These are phyloP conservation scores for Cicer arietinum DNA, from an alignment of 306 rosid genomes.

Conservation along the genomic window DNA sequence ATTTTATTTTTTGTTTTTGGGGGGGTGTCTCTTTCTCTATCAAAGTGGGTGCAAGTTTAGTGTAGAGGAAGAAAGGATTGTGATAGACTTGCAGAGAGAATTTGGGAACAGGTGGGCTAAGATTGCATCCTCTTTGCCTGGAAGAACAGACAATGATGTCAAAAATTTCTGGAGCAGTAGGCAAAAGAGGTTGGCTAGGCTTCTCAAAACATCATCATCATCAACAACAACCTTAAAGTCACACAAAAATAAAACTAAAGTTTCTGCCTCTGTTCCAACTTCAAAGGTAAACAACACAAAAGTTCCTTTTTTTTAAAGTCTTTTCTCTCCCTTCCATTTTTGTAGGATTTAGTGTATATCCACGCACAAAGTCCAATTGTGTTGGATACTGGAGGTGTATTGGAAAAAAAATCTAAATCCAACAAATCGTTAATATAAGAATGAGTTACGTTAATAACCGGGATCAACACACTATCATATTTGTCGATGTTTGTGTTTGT, in stretches of 20 bases:
- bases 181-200: slow-evolving; percentile 81
- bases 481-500: too few species aligned
- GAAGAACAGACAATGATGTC: slow-evolving; percentile 91
- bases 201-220: slow-evolving; percentile 63
- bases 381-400: too few species aligned
- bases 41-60: slow-evolving; percentile 89
- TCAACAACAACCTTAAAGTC: slow-evolving; percentile 61
- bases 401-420: too few species aligned
- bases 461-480: too few species aligned
- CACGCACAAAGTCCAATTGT: too few species aligned
- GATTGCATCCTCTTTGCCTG: slow-evolving; percentile 76
- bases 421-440: too few species aligned
- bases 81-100: slow-evolving; percentile 83
- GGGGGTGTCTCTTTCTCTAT: background rate
- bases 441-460: too few species aligned
- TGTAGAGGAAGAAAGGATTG: slow-evolving; percentile 82
- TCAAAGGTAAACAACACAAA: slow-evolving; percentile 52
- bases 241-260: slow-evolving; percentile 51
- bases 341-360: background rate
- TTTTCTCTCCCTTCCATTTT: background rate
- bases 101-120: slow-evolving; percentile 95
- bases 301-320: background rate
- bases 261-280: slow-evolving; percentile 36
- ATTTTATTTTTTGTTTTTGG: background rate
- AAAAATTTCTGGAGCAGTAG: slow-evolving; percentile 98